Conservation (phyloP, 2,329 filamentous ascomycete genomes). For the Paraconiothyrium sp. region DNA sequence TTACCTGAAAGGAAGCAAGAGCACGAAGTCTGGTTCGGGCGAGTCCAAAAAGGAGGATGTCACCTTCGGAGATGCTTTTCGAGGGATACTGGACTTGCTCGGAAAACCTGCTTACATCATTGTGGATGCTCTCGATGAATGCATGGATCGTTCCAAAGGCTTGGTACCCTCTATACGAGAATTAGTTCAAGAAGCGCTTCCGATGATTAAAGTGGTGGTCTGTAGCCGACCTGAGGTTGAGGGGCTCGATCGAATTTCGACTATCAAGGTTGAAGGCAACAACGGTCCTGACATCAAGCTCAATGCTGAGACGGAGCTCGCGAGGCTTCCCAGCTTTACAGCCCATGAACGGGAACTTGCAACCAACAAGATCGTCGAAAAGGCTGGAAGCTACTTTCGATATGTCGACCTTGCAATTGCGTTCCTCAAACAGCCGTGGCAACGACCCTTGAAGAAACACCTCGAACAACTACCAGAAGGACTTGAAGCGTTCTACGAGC, state of each 20-base stretch:
- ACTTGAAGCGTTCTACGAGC: conserved; percentile 5
- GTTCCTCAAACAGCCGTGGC: conserved; percentile 7
- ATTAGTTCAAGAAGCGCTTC: background rate
- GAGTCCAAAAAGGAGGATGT: conserved; percentile 5
- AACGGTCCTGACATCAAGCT: conserved; percentile 8
- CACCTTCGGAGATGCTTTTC: background rate
- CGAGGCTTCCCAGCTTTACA: background rate
- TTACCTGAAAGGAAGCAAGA: conserved; percentile 3
- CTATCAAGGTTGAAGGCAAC: conserved; percentile 6
- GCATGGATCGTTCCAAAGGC: conserved; percentile 2
- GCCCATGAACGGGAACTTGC: background rate
- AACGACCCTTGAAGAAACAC: conserved; percentile 2
- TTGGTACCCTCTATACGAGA: background rate
- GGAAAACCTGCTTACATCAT: conserved; percentile 7
- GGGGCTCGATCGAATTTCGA: background rate
- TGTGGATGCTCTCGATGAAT: conserved; percentile 4
- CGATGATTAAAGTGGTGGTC: background rate
- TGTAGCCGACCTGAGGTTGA: conserved; percentile 1
- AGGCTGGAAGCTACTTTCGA: conserved; percentile 8
- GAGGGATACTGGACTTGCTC: background rate
- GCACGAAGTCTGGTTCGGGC: background rate
- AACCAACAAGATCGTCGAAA: background rate
- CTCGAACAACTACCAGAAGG: conserved; percentile 7
- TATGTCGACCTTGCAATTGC: conserved; percentile 5
- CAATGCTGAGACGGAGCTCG: conserved; percentile 6